A percentile compares a stretch with the other conserved stretches of the same genome.
These are phyloP conservation scores for Colletotrichum cereale DNA, from an alignment of 2,329 filamentous ascomycete species.

Conservation along the genomic window DNA sequence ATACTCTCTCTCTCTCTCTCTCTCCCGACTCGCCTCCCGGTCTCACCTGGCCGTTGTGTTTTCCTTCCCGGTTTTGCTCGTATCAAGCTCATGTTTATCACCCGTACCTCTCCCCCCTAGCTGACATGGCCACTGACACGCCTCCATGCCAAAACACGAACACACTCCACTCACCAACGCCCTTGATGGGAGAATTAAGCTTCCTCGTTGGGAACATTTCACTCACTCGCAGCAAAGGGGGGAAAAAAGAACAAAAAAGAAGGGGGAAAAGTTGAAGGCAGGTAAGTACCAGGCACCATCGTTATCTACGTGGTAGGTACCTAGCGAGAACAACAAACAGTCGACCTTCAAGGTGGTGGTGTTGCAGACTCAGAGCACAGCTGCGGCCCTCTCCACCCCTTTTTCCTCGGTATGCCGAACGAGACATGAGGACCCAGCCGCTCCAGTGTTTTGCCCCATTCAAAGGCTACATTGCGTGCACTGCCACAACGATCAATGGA, in stretches of 20 bases:
- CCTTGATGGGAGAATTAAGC: neutral
- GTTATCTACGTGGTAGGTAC: neutral
- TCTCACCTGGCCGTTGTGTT: neutral
- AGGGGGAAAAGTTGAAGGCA: neutral
- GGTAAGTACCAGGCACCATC: neutral
- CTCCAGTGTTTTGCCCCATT: slow-evolving; percentile 32
- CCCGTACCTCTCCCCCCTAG: slow-evolving; percentile 17
- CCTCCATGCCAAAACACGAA: slow-evolving; percentile 7
- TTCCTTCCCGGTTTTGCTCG: slow-evolving; percentile 20
- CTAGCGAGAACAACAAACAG: slow-evolving; percentile 5
- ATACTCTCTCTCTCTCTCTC: too few species aligned
- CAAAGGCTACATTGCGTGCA: slow-evolving; percentile 30
- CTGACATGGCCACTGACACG: slow-evolving; percentile 23
- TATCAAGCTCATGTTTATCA: slow-evolving; percentile 27
- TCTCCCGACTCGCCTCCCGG: neutral
- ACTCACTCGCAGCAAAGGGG: neutral
- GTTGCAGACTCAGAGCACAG: neutral
- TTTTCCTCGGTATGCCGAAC: slow-evolving; percentile 28
- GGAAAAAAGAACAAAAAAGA: too few species aligned
- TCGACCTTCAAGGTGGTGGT: neutral
- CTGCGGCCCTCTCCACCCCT: slow-evolving; percentile 18
- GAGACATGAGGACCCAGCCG: slow-evolving; percentile 25
- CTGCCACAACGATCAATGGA: slow-evolving; percentile 40
- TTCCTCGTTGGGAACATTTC: neutral
- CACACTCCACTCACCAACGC: slow-evolving; percentile 4